Percentiles rank a stretch among this genome's conserved stretches.
Evolutionary conservation across 176 grass and related monocot species (phyloP).

Genomic region (Eleusine indica): DNA sequence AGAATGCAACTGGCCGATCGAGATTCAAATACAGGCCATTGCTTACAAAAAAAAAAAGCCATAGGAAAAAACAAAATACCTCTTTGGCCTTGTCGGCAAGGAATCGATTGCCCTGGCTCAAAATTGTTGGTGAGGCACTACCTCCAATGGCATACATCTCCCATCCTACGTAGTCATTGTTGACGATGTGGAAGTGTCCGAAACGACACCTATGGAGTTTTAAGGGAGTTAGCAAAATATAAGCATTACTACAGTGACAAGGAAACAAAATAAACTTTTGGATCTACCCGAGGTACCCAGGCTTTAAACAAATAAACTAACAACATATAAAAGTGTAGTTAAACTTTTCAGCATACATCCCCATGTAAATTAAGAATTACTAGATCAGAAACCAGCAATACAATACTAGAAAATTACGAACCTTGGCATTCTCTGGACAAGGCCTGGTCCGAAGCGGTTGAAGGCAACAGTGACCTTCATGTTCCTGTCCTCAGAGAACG

Average conservation of each 20-base stretch:
- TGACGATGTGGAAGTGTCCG: conserved; percentile 55
- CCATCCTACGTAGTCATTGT: conserved; percentile 67
- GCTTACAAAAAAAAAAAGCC: no score
- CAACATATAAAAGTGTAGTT: no score
- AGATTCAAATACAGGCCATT: no score
- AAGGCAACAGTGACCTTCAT: conserved; percentile 43
- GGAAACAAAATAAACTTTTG: no score
- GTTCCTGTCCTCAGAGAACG: conserved; percentile 29
- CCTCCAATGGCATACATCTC: conserved; percentile 55
- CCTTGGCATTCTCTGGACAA: conserved; percentile 86
- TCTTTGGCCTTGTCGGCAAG: conserved; percentile 44
- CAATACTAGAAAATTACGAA: background rate
- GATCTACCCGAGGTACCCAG: no score
- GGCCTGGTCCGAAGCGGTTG: conserved; percentile 83
- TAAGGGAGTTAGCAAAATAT: background rate
- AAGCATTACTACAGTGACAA: no score
- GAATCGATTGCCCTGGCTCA: conserved; percentile 63
- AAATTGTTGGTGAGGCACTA: conserved; percentile 47
- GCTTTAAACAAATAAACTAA: no score
- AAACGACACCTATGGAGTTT: conserved; percentile 48
- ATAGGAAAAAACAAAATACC: background rate
- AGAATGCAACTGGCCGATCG: background rate
- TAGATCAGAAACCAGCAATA: no score
- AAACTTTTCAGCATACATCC: no score
- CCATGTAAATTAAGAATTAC: no score